Base-by-base conservation (phyloP, 768 basidiomycete genomes). In the Trametes cubensis region DNA sequence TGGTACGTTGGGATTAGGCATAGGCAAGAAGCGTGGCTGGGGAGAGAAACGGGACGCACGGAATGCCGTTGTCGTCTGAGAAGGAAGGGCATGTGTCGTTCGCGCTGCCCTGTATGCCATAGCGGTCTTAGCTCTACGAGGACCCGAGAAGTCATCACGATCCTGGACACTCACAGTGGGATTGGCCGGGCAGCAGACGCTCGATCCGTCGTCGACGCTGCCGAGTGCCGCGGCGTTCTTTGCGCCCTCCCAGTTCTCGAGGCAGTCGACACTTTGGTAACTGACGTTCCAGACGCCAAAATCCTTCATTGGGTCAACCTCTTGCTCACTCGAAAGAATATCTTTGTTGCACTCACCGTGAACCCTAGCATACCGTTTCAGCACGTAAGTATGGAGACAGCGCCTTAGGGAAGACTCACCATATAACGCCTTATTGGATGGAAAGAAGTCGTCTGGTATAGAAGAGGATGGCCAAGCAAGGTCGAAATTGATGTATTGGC, bases 201-300 rank as follows among this genome's bases (percentile, higher is more conserved):
- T 76, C 20, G 75, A 76, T 13, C 80, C 89, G 34, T 89, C 73
- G 61, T 77, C 75, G 18, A 89, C 86, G 59, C 85, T 89, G 21
- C 92, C 92, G 41, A 93, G 75, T 15, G 90, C 89, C 15, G 83
- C 76, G 17, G 80, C 70, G 60, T 87, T 76, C 20, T 75, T 78
- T 52, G 76, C 80, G 10, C 92, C 92, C 39, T 78, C 73, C 92
- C 92, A 94, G 55, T 82, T 72, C 3, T 77, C 62, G 2, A 81
- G 58, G 68, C 92, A 94, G 30, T 85, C 74, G 11, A 92, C 84
- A 28, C 75, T 78, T 66, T 85, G 74, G 70, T 93, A 93, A 18
- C 80, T 85, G 68, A 91, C 78, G 67, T 92, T 92, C 92, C 92
- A 94, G 20, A 93, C 85, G 52, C 92, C 90, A 77, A 93, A 94